Evolutionary conservation across 345 rosid species (phyloP).

Genomic region (Turnera subulata): DNA sequence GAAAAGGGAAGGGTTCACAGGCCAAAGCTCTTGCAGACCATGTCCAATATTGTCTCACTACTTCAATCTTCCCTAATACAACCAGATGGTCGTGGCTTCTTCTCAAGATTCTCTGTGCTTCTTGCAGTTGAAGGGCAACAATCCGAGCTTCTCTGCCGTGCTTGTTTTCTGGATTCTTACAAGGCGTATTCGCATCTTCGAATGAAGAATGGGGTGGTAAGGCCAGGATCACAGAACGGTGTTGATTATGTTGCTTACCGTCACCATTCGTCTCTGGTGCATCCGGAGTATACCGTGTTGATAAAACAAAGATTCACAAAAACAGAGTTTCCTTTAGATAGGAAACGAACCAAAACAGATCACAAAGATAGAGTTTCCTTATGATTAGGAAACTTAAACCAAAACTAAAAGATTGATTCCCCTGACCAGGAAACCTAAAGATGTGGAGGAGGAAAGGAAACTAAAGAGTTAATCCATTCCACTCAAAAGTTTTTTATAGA

Average conservation of each 20-base stretch:
- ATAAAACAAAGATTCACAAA: no score
- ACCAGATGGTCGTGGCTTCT: neutral
- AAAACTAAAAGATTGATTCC: no score
- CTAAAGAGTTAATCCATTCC: no score
- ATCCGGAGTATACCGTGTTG: constrained; percentile 82
- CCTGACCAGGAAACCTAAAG: no score
- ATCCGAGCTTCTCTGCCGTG: constrained; percentile 53
- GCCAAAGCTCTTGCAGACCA: constrained; percentile 1
- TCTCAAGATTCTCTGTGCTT: neutral
- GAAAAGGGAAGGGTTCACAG: neutral
- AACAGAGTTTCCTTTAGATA: no score
- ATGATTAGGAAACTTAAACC: no score
- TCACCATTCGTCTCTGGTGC: constrained; percentile 82
- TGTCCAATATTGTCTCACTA: neutral
- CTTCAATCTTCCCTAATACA: neutral
- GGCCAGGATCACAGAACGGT: constrained; percentile 71
- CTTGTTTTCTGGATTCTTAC: constrained; percentile 69
- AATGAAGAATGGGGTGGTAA: constrained; percentile 84
- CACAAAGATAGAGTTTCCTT: no score
- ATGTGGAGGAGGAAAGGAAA: no score
- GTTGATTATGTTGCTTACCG: constrained; percentile 76
- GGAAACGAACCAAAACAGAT: no score
- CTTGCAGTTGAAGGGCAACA: constrained; percentile 39
- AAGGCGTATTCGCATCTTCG: no score
- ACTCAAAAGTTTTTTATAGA: no score